Conservation (phyloP, 2,329 filamentous ascomycete species). For the Shiraia sp. region DNA sequence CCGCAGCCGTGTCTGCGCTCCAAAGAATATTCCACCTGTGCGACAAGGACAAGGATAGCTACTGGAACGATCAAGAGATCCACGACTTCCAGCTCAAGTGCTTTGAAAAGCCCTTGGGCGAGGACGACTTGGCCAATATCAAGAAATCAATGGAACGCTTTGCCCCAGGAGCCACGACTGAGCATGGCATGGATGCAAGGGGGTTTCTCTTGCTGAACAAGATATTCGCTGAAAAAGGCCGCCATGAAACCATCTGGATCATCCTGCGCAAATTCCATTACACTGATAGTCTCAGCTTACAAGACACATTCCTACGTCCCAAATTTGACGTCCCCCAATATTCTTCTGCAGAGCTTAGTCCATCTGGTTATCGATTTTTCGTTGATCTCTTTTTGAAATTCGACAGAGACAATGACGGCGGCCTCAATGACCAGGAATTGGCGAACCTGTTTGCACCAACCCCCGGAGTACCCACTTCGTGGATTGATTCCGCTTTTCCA, state of each 20-base stretch:
- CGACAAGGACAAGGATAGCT: constrained; percentile 94
- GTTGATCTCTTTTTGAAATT: constrained; percentile 94
- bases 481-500: constrained; percentile 87
- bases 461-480: constrained; percentile 82
- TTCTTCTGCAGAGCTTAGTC: constrained; percentile 90
- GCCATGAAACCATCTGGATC: constrained; percentile 98
- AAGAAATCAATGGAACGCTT: constrained; percentile 80
- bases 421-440: constrained; percentile 83
- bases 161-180: constrained; percentile 63
- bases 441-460: constrained; percentile 89
- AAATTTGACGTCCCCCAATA: constrained; percentile 93
- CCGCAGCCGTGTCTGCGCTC: constrained; percentile 82
- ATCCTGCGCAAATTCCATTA: constrained; percentile 95
- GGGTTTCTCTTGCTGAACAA: constrained; percentile 93
- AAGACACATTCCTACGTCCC: constrained; percentile 88
- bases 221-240: constrained; percentile 94
- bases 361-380: constrained; percentile 94
- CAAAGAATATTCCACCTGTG: constrained; percentile 93
- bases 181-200: constrained; percentile 72
- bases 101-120: constrained; percentile 83
- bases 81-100: constrained; percentile 87
- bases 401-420: constrained; percentile 97
- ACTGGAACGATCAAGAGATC: constrained; percentile 87
- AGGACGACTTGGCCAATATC: constrained; percentile 86
- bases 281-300: constrained; percentile 89